phyloP scores from a whole-genome alignment of 1,284 basidiomycete species.

The Stygiomarasmius scandens region DNA sequence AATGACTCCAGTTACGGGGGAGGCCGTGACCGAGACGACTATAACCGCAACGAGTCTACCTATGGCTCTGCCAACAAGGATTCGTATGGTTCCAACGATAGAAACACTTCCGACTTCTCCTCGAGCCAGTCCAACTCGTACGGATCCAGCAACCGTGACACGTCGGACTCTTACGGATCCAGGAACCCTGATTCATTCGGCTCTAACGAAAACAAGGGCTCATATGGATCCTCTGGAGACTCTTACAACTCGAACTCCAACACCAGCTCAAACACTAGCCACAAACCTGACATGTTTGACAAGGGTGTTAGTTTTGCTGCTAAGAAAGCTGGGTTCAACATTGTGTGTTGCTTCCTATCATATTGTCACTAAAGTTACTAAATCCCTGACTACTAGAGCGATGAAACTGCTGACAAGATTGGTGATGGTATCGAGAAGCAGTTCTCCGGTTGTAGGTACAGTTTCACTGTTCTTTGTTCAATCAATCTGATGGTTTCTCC shows the following conservation, averaged over 20 bases:
- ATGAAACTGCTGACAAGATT: constrained; percentile 38
- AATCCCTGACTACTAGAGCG: constrained; percentile 1
- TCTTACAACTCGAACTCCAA: constrained; percentile 4
- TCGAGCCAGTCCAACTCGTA: too few species aligned
- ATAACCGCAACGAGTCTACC: constrained; percentile 17
- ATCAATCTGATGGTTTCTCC: background rate
- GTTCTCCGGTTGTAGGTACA: constrained; percentile 34
- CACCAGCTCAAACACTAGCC: constrained; percentile 10
- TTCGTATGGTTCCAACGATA: constrained; percentile 18
- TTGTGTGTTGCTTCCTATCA: constrained; percentile 37
- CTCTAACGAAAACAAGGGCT: constrained; percentile 19
- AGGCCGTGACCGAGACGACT: constrained; percentile 4
- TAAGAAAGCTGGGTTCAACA: constrained; percentile 45
- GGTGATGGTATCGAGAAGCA: constrained; percentile 39
- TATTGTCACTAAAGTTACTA: background rate
- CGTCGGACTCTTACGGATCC: constrained; percentile 2
- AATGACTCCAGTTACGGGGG: too few species aligned
- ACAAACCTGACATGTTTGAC: constrained; percentile 36
- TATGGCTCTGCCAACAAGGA: constrained; percentile 24
- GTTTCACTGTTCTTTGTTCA: background rate
- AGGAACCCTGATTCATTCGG: constrained; percentile 21
- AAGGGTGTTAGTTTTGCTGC: constrained; percentile 45
- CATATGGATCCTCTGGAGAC: constrained; percentile 11
- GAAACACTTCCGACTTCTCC: too few species aligned
- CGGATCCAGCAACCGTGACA: constrained; percentile 2